Base-by-base conservation (phyloP, 2,329 filamentous ascomycete genomes). In the Meredithiella fracta region DNA sequence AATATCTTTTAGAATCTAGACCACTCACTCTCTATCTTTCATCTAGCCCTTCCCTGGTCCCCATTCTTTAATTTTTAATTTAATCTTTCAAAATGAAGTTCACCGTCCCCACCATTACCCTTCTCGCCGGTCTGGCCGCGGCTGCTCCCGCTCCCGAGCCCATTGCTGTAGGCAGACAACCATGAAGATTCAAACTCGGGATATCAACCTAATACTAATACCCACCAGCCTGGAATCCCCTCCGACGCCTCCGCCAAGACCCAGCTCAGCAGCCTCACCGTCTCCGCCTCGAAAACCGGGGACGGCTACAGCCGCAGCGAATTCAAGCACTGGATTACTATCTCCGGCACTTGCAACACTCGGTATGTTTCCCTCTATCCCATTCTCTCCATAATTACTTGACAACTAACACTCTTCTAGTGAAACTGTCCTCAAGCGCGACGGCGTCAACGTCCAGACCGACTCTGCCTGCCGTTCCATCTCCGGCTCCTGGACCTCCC, bases 281-380 rank as follows among this genome's bases (percentile, higher is more conserved):
- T 85, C 17, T 71, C 72, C 3, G 67, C 75, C 0, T 69, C 75
- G 44, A 75, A 74, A 37, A 73, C 78, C 53, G 73, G 76, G 50
- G 70, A 68, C 59, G 71, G 71, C 20, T 88, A 89, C 68, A 70
- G 74, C 57, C 81, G 86, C 54, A 74, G 78, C 62, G 68, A 82
- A 54, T 90, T 90, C 69, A 82, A 80, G 1, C 79, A 82, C 67
- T 89, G 85, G 85, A 77, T 74, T 61, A 82, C 78, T 29, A 75
- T 81, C 62, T 70, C 68, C 14, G 83, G 82, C 7, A 67, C 69
- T 3, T 92, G 86, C 75, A 82, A 88, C 69, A 85, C 85, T 20
- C 72, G 76, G 72, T 73, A 66, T 29, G 64, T 58, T 3, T 29
- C n/a, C 17, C 47, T 34, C 29, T 5, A 44, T n/a, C 8, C 2